Conservation (phyloP, 331 rosid genomes). For the Dryas integrifolia region DNA sequence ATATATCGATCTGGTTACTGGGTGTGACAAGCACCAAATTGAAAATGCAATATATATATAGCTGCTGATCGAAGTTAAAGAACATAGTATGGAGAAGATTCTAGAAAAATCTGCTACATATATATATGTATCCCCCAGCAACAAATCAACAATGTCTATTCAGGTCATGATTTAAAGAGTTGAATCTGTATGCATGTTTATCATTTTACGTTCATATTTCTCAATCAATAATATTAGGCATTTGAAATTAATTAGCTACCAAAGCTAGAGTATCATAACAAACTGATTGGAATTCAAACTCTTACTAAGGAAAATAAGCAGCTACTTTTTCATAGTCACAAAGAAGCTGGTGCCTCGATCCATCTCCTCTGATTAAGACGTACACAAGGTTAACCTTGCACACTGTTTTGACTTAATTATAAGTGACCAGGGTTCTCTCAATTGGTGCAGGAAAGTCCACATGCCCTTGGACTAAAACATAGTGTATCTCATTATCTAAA, state of each 20-base stretch:
- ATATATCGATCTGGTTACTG: no score
- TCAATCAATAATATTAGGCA: background rate
- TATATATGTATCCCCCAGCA: background rate
- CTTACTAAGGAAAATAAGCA: background rate
- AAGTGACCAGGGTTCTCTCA: slow-evolving; percentile 18
- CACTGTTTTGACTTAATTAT: background rate
- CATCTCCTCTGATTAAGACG: background rate
- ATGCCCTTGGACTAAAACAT: slow-evolving; percentile 11
- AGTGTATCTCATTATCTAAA: background rate
- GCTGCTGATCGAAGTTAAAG: background rate
- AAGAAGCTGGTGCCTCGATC: slow-evolving; percentile 1
- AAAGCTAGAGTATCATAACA: slow-evolving; percentile 3
- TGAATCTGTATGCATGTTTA: background rate
- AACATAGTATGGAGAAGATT: background rate
- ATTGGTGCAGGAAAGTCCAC: slow-evolving; percentile 12
- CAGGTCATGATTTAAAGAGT: background rate
- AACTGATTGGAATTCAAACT: slow-evolving; percentile 15
- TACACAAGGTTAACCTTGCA: background rate
- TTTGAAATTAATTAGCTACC: background rate
- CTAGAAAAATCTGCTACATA: background rate
- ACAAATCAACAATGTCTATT: background rate
- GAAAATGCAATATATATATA: no score
- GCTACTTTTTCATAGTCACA: background rate
- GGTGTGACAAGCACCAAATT: no score
- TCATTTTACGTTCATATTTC: background rate